Base-by-base conservation (phyloP, 768 basidiomycete genomes). In the Tricholoma furcatifolium region DNA sequence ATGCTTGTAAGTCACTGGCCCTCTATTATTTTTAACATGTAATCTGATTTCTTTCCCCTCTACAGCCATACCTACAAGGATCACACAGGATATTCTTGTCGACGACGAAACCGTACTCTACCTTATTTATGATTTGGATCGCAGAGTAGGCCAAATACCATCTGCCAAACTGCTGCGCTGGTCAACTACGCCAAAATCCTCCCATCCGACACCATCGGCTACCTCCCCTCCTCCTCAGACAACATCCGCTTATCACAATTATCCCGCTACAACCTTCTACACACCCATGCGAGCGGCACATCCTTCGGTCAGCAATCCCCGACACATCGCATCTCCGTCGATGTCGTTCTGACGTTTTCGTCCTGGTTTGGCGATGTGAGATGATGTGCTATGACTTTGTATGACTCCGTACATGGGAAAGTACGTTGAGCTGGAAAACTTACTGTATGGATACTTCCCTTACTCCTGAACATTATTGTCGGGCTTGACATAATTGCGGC, bases 81-180 rank as follows among this genome's bases (percentile, higher is more conserved):
- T 91, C 65, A 82, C 82, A 27, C 89, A 91, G 70, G 82, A 89
- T 70, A 71, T 91, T 60, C 72, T 82, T 51, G 77, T 82, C 51
- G 86, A 89, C 69, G 78, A 78, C 60, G 77, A 79, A 56, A 76
- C 81, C 15, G 70, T 88, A 47, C 78, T 88, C 47, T 79, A 78
- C 60, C 70, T 89, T 58, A 74, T 84, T 44, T 90, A 88, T 66
- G 81, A 87, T 59, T 71, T 91, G 59, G 83, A 87, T 61, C 81
- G 85, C 63, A 75, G 73, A 59, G 68, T 73, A 58, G 70, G 73
- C 54, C 64, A 68, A 50, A 70, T 76, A 68, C 86, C 88, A 14
- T 78, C 81, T 43, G 87, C 80, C 54, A 78, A 84, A 62, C 73
- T 91, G 40, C 20, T 49, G 18, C 53, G 56, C 50, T 82, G 57